phyloP scores from a whole-genome alignment of 768 basidiomycete species.

The Leccinum variicolor region DNA sequence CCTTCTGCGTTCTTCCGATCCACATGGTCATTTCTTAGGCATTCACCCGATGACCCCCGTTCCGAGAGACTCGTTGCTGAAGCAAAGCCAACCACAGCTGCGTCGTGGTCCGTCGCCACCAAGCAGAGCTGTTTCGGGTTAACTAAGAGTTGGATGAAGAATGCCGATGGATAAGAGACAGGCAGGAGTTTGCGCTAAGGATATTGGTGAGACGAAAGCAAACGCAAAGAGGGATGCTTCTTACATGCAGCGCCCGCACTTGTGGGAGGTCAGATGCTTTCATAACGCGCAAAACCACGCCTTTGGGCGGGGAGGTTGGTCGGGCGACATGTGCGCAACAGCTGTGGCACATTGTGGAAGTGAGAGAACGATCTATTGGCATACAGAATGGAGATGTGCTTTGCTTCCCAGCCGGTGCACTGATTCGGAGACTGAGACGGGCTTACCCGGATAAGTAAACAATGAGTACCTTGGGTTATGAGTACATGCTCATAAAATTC shows the following conservation, averaged over 20 bases:
- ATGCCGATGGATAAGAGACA: conserved; percentile 26
- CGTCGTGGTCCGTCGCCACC: conserved; percentile 19
- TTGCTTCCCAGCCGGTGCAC: conserved; percentile 8
- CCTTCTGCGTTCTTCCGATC: conserved; percentile 1
- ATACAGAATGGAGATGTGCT: background rate
- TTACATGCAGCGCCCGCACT: conserved; percentile 26
- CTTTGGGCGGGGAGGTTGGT: conserved; percentile 3
- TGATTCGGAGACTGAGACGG: conserved; percentile 10
- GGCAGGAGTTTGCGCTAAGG: conserved; percentile 24
- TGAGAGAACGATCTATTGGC: background rate
- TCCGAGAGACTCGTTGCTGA: conserved; percentile 15
- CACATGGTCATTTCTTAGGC: background rate
- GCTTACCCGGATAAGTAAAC: background rate
- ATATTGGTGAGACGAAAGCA: conserved; percentile 1
- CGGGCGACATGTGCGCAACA: background rate
- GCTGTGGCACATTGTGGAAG: conserved; percentile 9
- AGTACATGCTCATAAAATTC: background rate
- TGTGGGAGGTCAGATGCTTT: conserved; percentile 27
- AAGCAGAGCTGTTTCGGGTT: conserved; percentile 29
- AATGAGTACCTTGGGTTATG: background rate
- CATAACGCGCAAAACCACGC: conserved; percentile 24
- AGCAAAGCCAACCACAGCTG: conserved; percentile 25
- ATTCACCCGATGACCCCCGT: background rate
- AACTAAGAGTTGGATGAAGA: conserved; percentile 31
- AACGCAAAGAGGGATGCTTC: background rate